Evolutionary conservation across 768 basidiomycete species (phyloP), one percentile per base, ranked within the genome.

Genomic region (Cytidiella melzeri): DNA sequence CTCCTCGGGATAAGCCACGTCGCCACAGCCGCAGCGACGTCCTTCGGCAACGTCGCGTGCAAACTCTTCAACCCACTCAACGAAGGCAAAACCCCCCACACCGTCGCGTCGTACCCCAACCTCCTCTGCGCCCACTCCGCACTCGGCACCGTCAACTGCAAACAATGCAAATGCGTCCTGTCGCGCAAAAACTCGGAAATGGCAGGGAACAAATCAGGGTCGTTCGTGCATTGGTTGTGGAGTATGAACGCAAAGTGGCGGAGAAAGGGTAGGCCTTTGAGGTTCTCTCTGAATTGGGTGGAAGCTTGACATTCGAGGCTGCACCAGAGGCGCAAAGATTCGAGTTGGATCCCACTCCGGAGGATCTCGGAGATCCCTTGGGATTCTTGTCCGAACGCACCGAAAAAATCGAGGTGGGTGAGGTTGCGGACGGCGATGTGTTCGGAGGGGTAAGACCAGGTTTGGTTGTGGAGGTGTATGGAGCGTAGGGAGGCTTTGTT

Each of bases 31-130:
- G 82, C 73, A 1, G 80, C 73, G 34, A 87, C 63, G 60, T 85
- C 84, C 52, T 69, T 66, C 1, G 85, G 84, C 57, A 85, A 77
- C 4, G 77, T 78, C 47, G 85, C 82, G 45, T 69, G 73, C 48
- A 87, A 61, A 34, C 71, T 73, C n/a, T 65, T 72, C 44, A 88
- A 61, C 11, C 69, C 69, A 15, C 66, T 63, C 21, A 88, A 63
- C 4, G 73, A 73, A 0, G 84, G 84, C 9, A 88, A 67, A 6
- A 86, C 79, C 9, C 84, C 84, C 84, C 83, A 87, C 5, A 80
- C 71, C 1, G 80, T 75, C 0, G 84, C 81, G 53, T 85, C 80
- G 55, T 83, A 86, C 23, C 85, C 85, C 9, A 81, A 71, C 5
- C 73, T 69, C 52, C 68, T 69, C 55, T 77, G 75, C 44, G 72